Evolutionary conservation across 1,139 yeast species (phyloP).

Genomic region (Debaryomyces fabryi): DNA sequence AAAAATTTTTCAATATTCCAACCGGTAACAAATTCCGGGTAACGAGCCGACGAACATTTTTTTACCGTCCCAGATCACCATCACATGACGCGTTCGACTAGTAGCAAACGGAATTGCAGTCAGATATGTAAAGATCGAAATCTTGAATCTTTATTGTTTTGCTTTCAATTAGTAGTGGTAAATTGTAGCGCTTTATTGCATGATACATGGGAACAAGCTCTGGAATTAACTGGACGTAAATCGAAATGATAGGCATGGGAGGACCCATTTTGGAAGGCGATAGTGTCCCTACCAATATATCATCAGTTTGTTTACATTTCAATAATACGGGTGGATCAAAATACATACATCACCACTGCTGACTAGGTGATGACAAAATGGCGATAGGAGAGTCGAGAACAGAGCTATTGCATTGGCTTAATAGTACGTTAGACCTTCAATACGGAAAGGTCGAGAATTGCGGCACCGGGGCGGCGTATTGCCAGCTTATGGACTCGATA

Average conservation of each 20-base stretch:
- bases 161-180: too few relatives aligned
- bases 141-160: not conserved
- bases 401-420: slow-evolving; percentile 85
- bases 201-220: not conserved
- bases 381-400: slow-evolving; percentile 73
- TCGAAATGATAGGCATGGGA: too few relatives aligned
- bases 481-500: slow-evolving; percentile 87
- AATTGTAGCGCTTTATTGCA: too few relatives aligned
- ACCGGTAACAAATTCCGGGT: slow-evolving; percentile 7
- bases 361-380: slow-evolving; percentile 12
- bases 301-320: slow-evolving; percentile 5
- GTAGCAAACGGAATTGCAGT: not conserved
- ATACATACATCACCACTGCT: not conserved
- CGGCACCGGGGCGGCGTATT: slow-evolving; percentile 94
- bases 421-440: slow-evolving; percentile 63
- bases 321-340: not conserved
- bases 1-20: slow-evolving; percentile 10
- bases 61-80: not conserved
- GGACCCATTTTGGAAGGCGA: not conserved
- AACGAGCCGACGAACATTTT: not conserved
- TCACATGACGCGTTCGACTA: not conserved
- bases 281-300: slow-evolving; percentile 4
- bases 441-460: slow-evolving; percentile 86
- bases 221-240: too few relatives aligned
- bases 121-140: not conserved